Base-by-base conservation (phyloP, 1,284 basidiomycete species). In the Rhodotorula glutinis region DNA sequence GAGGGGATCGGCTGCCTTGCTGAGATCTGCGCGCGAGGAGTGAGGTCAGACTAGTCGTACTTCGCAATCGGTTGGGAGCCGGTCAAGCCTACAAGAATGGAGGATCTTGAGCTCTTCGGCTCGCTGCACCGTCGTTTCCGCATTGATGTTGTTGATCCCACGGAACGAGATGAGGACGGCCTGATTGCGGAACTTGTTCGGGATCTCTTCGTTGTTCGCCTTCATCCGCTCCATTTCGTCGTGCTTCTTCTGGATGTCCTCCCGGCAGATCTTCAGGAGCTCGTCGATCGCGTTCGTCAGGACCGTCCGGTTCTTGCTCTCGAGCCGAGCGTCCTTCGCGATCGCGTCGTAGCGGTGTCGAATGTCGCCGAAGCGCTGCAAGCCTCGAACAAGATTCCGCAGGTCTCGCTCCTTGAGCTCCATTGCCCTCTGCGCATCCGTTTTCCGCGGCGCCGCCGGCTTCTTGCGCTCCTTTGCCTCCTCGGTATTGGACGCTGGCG, bases 291-390 rank as follows among this genome's bases (percentile, higher is more conserved):
- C 89, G 75, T 94, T 90, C 57, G 90, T 85, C 76, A 98, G 88
- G 84, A 98, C 89, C 53, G 88, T 87, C 72, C 88, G 88, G 80
- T 98, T 96, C 85, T 99, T 98, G 82, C 90, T 88, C 74, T 89
- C 86, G 65, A 98, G 85, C 79, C 93, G 94, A n/a, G 93, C 85
- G 79, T 98, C 95, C 65, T 83, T 83, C 70, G 95, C 93, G 75
- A 98, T 97, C 63, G 89, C 84, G 66, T 97, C 92, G 80, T 95
- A 97, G 56, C 95, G 89, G 75, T 90, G 88, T 60, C 92, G 87
- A 71, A 98, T 92, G 79, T 98, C 95, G 40, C 96, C 96, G 93
- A 95, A 98, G 65, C 93, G 89, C 77, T 97, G 93, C 74, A 99
- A 83, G 77, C 92, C 95, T 72, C 95, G 87, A 70, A 98, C 92